phyloP scores from a whole-genome alignment of 1,284 basidiomycete genomes.

The Cryptococcus sp. region DNA sequence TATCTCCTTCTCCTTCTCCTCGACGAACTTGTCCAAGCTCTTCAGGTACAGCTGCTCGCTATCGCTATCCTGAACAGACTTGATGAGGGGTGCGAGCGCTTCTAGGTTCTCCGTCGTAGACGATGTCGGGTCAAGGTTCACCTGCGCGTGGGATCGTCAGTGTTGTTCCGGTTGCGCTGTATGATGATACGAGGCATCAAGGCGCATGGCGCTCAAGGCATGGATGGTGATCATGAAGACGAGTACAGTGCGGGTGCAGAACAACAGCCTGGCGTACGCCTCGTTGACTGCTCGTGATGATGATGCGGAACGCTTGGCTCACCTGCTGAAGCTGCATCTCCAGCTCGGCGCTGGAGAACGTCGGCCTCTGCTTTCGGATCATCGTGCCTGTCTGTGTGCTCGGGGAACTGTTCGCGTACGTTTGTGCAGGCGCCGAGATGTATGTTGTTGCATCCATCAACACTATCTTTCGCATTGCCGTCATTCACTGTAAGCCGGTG shows the following conservation, averaged over 20 bases:
- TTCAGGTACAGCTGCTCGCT: constrained; percentile 91
- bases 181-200: too few species aligned
- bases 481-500: too few species aligned
- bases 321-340: constrained; percentile 54
- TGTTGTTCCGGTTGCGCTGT: too few species aligned
- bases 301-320: constrained; percentile 1
- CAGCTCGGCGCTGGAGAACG: constrained; percentile 51
- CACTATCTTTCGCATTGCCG: too few species aligned
- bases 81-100: constrained; percentile 87
- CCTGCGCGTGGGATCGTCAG: constrained; percentile 23
- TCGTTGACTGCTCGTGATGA: neutral
- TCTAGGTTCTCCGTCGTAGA: constrained; percentile 74
- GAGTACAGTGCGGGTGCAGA: too few species aligned
- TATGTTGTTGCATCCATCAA: too few species aligned
- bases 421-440: too few species aligned
- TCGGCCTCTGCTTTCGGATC: constrained; percentile 46
- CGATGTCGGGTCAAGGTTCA: constrained; percentile 47
- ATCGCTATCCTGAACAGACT: constrained; percentile 83
- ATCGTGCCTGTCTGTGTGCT: constrained; percentile 20
- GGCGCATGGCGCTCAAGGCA: too few species aligned
- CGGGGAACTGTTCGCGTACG: neutral
- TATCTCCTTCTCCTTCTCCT: constrained; percentile 93
- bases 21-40: constrained; percentile 80
- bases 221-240: neutral
- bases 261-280: neutral